Percentiles rank a stretch among this genome's conserved stretches.
phyloP scores from a whole-genome alignment of 176 grass and related monocot genomes.

The Oryza rufipogon region DNA sequence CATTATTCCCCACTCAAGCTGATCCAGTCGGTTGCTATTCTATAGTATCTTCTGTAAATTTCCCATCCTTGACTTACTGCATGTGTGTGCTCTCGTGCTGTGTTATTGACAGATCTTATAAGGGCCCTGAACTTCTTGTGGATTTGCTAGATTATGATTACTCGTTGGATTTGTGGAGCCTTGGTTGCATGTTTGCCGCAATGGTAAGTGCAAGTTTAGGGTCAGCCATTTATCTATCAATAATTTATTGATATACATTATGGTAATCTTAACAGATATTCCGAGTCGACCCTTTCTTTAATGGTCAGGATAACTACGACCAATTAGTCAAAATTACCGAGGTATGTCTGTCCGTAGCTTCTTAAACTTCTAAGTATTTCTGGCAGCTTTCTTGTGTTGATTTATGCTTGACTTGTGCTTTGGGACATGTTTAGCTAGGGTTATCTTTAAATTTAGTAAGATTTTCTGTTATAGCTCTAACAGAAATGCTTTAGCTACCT shows the following conservation, averaged over 20 bases:
- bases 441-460: background rate
- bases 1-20: background rate
- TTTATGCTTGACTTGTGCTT: background rate
- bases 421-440: background rate
- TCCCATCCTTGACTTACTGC: background rate
- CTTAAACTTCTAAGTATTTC: conserved; percentile 16
- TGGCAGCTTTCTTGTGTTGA: background rate
- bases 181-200: conserved; percentile 95
- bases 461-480: background rate
- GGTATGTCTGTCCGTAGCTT: conserved; percentile 50
- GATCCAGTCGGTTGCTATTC: background rate
- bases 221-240: conserved; percentile 11
- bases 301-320: conserved; percentile 91
- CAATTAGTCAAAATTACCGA: conserved; percentile 95
- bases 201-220: conserved; percentile 64
- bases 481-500: background rate
- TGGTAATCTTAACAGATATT: conserved; percentile 68
- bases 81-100: background rate
- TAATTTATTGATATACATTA: conserved; percentile 6
- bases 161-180: conserved; percentile 97
- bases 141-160: conserved; percentile 99
- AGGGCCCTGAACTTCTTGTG: conserved; percentile 95
- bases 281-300: conserved; percentile 82
- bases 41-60: background rate
- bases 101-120: conserved; percentile 62